Conservation (phyloP, 2,329 filamentous ascomycete species). For the Ceratocystis cacaofunesta region DNA sequence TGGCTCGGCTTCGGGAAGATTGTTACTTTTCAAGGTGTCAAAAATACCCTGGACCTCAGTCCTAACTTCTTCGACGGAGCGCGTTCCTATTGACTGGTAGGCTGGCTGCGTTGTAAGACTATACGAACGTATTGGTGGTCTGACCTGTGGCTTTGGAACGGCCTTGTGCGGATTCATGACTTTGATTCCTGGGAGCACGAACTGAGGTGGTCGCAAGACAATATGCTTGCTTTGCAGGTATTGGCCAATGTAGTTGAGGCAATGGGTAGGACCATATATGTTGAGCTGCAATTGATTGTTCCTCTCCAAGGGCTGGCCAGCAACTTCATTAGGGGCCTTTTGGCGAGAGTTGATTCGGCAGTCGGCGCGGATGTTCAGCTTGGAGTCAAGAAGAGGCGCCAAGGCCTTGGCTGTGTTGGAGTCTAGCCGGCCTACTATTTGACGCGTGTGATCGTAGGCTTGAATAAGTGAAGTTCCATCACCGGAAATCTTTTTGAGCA, state of each 20-base stretch:
- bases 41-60: slow-evolving; percentile 78
- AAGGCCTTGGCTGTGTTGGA: slow-evolving; percentile 50
- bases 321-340: slow-evolving; percentile 46
- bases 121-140: slow-evolving; percentile 24
- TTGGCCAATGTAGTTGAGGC: slow-evolving; percentile 47
- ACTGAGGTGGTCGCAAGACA: slow-evolving; percentile 50
- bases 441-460: slow-evolving; percentile 55
- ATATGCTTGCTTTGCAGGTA: slow-evolving; percentile 33
- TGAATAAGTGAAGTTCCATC: slow-evolving; percentile 48
- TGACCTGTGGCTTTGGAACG: slow-evolving; percentile 26
- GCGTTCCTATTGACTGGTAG: slow-evolving; percentile 23
- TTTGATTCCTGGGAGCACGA: slow-evolving; percentile 51
- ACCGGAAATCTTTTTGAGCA: slow-evolving; percentile 44
- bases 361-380: slow-evolving; percentile 51
- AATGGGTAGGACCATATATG: slow-evolving; percentile 60
- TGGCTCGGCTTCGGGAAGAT: slow-evolving; percentile 59
- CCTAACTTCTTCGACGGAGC: slow-evolving; percentile 74
- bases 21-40: slow-evolving; percentile 64
- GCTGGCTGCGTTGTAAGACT: slow-evolving; percentile 20
- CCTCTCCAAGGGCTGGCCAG: slow-evolving; percentile 47
- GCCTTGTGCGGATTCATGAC: slow-evolving; percentile 59
- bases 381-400: slow-evolving; percentile 56
- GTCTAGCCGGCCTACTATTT: slow-evolving; percentile 65
- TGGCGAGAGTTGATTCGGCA: slow-evolving; percentile 55
- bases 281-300: slow-evolving; percentile 54